Base-by-base conservation (phyloP, 345 rosid genomes). In the Aurinia saxatilis region DNA sequence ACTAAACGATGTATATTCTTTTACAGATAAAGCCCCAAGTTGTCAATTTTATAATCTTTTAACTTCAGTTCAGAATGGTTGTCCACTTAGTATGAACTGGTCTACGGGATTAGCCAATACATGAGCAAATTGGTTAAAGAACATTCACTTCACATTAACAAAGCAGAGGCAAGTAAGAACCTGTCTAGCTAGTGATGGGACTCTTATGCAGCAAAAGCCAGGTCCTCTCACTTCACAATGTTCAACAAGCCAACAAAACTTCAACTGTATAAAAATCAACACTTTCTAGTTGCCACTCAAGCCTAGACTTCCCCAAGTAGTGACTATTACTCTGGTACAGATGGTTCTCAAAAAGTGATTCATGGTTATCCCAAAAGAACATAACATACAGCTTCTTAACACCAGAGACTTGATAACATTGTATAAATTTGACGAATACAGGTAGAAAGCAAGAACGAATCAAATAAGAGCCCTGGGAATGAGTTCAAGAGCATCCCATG, bases 11-110 rank as follows among this genome's bases (percentile, higher is more conserved):
- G 27, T 40, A 18, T 38, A 40, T 31, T 13, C 6, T 11, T 56
- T 7, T n/a, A 51, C 10, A 41, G 23, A 41, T 41, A 8, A n/a
- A n/a, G n/a, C 31, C 10, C 30, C 63, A 55, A 66, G 18, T 57
- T 57, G 44, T 39, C 65, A 57, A 39, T 13, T n/a, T 13, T 29
- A 38, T 66, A 57, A 57, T 47, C 63, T 14, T 41, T 40, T 8
- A 18, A 10, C 0, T 54, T 44, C 10, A 35, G 14, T 55, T 31
- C 41, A 54, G 54, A 27, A 18, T 67, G 45, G 65, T 58, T 50
- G 29, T 58, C 72, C 65, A 57, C 72, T 67, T 58, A 67, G 58
- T 19, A 52, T 39, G 60, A 67, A 51, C 58, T 48, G 35, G 63
- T 46, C 40, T 46, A 55, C 2, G 10, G 46, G 33, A 34, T 40